A percentile compares a stretch with the other conserved stretches of the same genome.
These are phyloP conservation scores for Rhodofomes roseus DNA, from an alignment of 1,284 basidiomycete species.

Conservation along the genomic window DNA sequence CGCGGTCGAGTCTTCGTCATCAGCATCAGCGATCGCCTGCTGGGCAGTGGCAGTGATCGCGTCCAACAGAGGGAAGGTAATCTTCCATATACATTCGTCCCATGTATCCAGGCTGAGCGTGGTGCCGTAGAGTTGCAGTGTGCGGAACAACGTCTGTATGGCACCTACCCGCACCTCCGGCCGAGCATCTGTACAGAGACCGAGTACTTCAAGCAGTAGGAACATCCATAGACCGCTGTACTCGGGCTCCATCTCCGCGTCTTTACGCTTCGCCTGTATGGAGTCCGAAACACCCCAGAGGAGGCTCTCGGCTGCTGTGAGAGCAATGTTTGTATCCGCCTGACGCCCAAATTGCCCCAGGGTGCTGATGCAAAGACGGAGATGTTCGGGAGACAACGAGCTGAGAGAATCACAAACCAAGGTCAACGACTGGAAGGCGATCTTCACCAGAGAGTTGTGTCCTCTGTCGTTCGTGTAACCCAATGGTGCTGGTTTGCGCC, in stretches of 20 bases:
- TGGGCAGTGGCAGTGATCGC: conserved; percentile 59
- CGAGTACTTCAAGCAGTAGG: conserved; percentile 80
- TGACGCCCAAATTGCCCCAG: conserved; percentile 90
- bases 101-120: conserved; percentile 79
- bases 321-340: conserved; percentile 90
- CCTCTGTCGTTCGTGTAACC: conserved; percentile 62
- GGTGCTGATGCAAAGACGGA: conserved; percentile 85
- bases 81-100: conserved; percentile 85
- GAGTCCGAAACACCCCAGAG: conserved; percentile 94
- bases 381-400: conserved; percentile 73
- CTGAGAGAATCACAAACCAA: conserved; percentile 92
- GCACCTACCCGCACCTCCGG: conserved; percentile 90
- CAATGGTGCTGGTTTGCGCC: conserved; percentile 44
- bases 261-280: conserved; percentile 75
- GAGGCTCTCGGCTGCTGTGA: conserved; percentile 87
- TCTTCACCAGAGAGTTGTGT: conserved; percentile 70
- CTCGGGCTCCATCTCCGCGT: conserved; percentile 59
- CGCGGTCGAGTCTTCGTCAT: conserved; percentile 3
- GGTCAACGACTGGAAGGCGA: conserved; percentile 92
- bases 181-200: conserved; percentile 77
- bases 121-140: conserved; percentile 89
- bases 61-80: conserved; percentile 87
- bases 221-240: conserved; percentile 91
- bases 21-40: conserved; percentile 20
- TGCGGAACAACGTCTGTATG: conserved; percentile 93